Evolutionary conservation across 495 filamentous ascomycete species (phyloP).

Genomic region (Staphylotrichum longicolle): DNA sequence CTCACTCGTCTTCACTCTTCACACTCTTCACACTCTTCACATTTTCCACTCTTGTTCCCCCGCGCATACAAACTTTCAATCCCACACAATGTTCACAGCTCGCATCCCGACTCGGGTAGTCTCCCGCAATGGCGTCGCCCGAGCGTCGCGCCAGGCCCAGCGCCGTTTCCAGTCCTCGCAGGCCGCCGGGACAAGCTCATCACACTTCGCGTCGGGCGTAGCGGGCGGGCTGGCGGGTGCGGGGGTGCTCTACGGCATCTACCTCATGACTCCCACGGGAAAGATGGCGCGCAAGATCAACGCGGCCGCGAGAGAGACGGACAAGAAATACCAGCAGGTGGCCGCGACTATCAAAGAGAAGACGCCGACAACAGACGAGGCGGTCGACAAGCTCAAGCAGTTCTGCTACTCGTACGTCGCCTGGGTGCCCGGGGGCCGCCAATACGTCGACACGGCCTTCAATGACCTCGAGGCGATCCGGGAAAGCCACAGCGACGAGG

Average conservation of each 20-base stretch:
- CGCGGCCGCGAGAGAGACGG: constrained; percentile 49
- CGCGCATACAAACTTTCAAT: too few species aligned
- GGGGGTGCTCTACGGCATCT: constrained; percentile 48
- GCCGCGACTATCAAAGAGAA: constrained; percentile 51
- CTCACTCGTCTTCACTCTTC: too few species aligned
- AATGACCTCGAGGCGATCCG: constrained; percentile 60
- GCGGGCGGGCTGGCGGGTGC: constrained; percentile 45
- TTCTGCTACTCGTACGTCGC: constrained; percentile 59
- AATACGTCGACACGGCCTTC: constrained; percentile 60
- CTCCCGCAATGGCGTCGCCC: not conserved
- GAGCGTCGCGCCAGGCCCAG: not conserved
- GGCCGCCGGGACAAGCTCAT: constrained; percentile 35
- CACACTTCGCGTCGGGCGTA: constrained; percentile 51
- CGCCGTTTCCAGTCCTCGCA: constrained; percentile 16
- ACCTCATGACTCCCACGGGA: constrained; percentile 57
- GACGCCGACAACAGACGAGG: constrained; percentile 58
- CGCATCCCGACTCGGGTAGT: not conserved
- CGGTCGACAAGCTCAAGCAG: constrained; percentile 54
- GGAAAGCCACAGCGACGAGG: constrained; percentile 58
- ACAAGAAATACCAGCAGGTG: constrained; percentile 52
- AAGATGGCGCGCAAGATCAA: constrained; percentile 41
- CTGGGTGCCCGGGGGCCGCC: constrained; percentile 64
- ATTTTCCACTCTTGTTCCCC: too few species aligned
- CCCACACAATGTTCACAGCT: constrained; percentile 1
- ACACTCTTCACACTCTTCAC: too few species aligned